Evolutionary conservation across 2,329 filamentous ascomycete genomes (phyloP).

Genomic region (Gremmenia infestans): DNA sequence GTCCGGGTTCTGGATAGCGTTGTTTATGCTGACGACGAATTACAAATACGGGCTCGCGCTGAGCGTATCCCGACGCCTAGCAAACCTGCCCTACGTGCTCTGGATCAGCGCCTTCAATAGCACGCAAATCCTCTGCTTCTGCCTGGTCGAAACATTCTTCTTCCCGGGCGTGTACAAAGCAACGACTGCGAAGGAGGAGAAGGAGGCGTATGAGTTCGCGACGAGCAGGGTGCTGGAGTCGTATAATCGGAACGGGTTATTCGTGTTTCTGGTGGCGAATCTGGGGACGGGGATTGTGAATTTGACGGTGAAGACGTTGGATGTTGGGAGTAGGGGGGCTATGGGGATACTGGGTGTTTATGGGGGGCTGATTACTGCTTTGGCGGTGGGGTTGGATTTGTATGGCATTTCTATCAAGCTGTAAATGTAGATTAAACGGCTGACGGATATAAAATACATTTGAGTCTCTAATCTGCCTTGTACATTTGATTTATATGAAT

Average conservation of each 20-base stretch:
- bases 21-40: conserved; percentile 67
- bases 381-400: conserved; percentile 63
- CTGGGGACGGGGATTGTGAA: conserved; percentile 86
- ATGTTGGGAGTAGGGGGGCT: conserved; percentile 57
- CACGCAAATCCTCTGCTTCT: conserved; percentile 74
- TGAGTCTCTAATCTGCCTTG: too few species aligned
- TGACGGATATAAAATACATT: not conserved
- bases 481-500: too few species aligned
- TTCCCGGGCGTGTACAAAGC: conserved; percentile 66
- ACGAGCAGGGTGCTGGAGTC: conserved; percentile 79
- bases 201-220: conserved; percentile 58
- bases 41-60: conserved; percentile 67
- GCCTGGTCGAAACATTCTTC: conserved; percentile 68
- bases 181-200: conserved; percentile 48
- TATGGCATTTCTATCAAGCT: conserved; percentile 68
- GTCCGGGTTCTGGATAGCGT: conserved; percentile 60
- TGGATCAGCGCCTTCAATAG: conserved; percentile 93
- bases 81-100: conserved; percentile 88
- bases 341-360: conserved; percentile 76
- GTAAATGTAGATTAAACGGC: conserved; percentile 29
- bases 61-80: conserved; percentile 78
- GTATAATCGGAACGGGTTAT: conserved; percentile 84
- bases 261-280: conserved; percentile 82
- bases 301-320: conserved; percentile 75
- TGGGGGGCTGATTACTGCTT: conserved; percentile 57